Conservation (phyloP, 1,284 basidiomycete genomes). For the Tausonia pullulans region DNA sequence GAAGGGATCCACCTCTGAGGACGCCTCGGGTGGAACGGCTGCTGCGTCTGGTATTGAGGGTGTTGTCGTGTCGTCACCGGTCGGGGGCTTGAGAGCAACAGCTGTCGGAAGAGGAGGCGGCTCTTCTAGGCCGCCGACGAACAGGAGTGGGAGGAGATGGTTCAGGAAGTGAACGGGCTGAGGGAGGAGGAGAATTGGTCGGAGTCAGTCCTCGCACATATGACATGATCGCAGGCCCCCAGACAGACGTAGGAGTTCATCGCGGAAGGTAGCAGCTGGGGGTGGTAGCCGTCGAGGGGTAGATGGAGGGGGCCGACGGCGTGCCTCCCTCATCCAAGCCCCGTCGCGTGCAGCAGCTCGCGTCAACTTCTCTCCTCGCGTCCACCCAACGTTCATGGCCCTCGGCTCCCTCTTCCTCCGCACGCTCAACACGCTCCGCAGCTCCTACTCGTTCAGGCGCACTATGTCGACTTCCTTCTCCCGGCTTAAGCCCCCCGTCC, state of each 20-base stretch:
- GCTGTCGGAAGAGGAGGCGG: slow-evolving; percentile 13
- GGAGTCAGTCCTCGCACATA: not conserved
- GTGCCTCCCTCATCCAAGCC: too few species aligned
- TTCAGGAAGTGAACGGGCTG: slow-evolving; percentile 43
- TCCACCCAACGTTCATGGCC: too few species aligned
- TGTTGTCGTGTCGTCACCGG: too few species aligned
- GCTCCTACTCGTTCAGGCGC: too few species aligned
- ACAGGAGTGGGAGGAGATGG: slow-evolving; percentile 83
- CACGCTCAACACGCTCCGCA: not conserved
- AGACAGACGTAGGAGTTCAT: slow-evolving; percentile 74
- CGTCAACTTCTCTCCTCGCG: too few species aligned
- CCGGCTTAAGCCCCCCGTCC: slow-evolving; percentile 23
- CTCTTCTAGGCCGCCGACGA: slow-evolving; percentile 68
- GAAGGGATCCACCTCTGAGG: slow-evolving; percentile 46
- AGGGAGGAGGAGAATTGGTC: not conserved
- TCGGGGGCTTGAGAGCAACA: too few species aligned
- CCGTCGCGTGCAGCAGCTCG: too few species aligned
- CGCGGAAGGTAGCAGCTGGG: not conserved
- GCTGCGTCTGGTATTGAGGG: slow-evolving; percentile 10
- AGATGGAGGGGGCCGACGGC: too few species aligned
- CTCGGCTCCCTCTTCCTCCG: not conserved
- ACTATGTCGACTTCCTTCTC: too few species aligned
- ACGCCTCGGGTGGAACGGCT: slow-evolving; percentile 20
- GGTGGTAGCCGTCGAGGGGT: too few species aligned
- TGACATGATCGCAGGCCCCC: not conserved